Evolutionary conservation across 257 asterid species (phyloP).

Genomic region (Sherardia arvensis): DNA sequence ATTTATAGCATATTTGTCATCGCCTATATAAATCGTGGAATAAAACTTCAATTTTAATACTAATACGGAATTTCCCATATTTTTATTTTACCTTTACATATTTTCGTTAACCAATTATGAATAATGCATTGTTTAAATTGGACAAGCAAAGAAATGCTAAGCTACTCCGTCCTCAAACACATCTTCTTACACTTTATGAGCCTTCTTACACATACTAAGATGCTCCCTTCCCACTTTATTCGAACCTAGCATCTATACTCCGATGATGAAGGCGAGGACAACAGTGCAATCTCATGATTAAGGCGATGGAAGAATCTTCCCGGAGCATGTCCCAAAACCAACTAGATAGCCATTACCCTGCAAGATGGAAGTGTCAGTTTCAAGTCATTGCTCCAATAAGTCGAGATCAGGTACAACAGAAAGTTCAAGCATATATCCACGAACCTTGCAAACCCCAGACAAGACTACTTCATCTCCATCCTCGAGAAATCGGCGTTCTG

Average conservation of each 20-base stretch:
- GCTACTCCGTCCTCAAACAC: not conserved
- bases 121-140: no score
- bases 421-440: not conserved
- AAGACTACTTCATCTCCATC: constrained; percentile 86
- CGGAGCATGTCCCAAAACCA: constrained; percentile 33
- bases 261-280: not conserved
- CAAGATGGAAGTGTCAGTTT: not conserved
- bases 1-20: no score
- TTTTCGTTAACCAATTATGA: no score
- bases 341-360: constrained; percentile 26
- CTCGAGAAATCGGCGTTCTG: constrained; percentile 63
- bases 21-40: no score
- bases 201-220: not conserved
- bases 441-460: constrained; percentile 83
- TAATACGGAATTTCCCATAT: no score
- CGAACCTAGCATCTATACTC: not conserved
- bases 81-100: no score
- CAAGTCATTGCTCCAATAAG: not conserved
- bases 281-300: constrained; percentile 8
- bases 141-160: no score
- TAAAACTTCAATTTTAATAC: no score
- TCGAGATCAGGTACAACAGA: not conserved
- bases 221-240: not conserved
- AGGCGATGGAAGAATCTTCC: constrained; percentile 28
- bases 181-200: not conserved